A percentile compares a stretch with the other conserved stretches of the same genome.
Conservation (phyloP, 768 basidiomycete species). For the Cantharellus cinnabarinus region DNA sequence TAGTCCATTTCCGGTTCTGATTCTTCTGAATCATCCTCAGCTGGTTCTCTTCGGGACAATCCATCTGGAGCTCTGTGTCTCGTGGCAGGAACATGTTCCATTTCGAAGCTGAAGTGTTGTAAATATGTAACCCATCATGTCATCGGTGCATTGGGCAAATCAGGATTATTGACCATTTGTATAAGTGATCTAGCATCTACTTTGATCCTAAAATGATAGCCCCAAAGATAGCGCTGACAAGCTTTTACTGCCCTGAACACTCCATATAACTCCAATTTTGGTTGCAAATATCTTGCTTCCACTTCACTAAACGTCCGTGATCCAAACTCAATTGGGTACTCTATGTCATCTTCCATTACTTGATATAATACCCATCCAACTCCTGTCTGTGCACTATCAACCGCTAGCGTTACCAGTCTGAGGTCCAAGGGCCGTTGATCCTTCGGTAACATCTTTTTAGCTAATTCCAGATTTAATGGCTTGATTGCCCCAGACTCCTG, state of each 20-base stretch:
- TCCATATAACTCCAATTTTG: slow-evolving; percentile 24
- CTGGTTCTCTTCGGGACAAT: slow-evolving; percentile 15
- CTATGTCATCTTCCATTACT: no score
- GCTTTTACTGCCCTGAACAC: slow-evolving; percentile 19
- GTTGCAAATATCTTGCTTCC: slow-evolving; percentile 19
- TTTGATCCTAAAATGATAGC: slow-evolving; percentile 15
- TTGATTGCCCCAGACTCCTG: no score
- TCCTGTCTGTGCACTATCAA: no score
- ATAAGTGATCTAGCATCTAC: slow-evolving; percentile 20
- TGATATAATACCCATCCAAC: no score
- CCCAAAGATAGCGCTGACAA: slow-evolving; percentile 14
- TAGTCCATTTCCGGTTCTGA: not conserved
- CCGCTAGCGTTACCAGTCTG: no score
- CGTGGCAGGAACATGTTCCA: slow-evolving; percentile 20
- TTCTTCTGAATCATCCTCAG: slow-evolving; percentile 4
- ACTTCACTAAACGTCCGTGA: not conserved
- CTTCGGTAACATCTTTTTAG: no score
- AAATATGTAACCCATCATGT: slow-evolving; percentile 25
- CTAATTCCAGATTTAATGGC: no score
- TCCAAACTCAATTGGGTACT: no score
- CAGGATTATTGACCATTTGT: slow-evolving; percentile 25
- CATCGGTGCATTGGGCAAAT: slow-evolving; percentile 19
- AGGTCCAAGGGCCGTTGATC: no score
- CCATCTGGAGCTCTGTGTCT: slow-evolving; percentile 21
- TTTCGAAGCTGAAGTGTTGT: slow-evolving; percentile 19